Percentiles rank a stretch among this genome's conserved stretches.
Evolutionary conservation across 495 filamentous ascomycete species (phyloP).

Genomic region (Hypoxylon trugodes): DNA sequence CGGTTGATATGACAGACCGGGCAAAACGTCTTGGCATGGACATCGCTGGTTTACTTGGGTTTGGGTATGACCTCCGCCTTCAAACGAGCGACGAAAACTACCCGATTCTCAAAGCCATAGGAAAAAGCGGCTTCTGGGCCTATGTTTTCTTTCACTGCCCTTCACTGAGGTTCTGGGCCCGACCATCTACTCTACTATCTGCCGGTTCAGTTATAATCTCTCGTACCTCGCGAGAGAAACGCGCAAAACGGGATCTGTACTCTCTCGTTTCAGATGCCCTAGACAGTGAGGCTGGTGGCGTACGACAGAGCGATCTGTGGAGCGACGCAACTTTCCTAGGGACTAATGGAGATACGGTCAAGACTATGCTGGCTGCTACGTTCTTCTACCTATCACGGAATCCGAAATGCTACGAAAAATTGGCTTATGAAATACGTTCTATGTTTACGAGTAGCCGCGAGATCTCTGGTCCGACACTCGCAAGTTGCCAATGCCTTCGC

Average conservation of each 20-base stretch:
- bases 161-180: neutral
- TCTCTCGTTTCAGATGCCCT: conserved; percentile 53
- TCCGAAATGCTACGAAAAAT: too few species aligned
- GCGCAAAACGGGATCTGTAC: conserved; percentile 34
- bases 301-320: too few species aligned
- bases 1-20: neutral
- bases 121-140: neutral
- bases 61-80: neutral
- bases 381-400: too few species aligned
- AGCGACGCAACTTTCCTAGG: too few species aligned
- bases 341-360: too few species aligned
- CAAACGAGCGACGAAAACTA: neutral
- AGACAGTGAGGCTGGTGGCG: conserved; percentile 28
- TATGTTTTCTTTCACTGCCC: neutral
- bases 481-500: too few species aligned
- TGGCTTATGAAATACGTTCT: too few species aligned
- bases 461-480: too few species aligned
- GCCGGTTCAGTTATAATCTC: neutral
- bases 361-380: too few species aligned
- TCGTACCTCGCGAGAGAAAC: conserved; percentile 18
- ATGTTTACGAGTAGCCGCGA: too few species aligned
- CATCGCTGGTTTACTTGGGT: neutral
- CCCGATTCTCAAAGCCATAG: neutral
- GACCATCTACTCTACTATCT: neutral
- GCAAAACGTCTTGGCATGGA: neutral